These are phyloP conservation scores for Sugiyamaella japonica DNA, from an alignment of 1,139 yeast genomes.

Conservation along the genomic window DNA sequence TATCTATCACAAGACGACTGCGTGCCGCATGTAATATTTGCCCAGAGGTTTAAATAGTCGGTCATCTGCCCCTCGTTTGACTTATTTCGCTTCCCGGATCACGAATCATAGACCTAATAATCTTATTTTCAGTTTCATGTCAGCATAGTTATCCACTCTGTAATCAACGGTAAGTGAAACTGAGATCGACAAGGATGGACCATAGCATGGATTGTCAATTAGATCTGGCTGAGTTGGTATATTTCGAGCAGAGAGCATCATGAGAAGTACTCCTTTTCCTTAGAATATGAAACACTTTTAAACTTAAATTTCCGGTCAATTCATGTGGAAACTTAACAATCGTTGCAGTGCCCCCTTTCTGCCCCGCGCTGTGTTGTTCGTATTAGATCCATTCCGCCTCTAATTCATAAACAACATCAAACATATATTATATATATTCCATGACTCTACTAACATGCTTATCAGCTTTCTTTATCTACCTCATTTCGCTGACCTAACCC, in stretches of 20 bases:
- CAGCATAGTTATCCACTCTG: not conserved
- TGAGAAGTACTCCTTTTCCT: no score
- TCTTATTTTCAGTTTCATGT: no score
- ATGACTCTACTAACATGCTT: not conserved
- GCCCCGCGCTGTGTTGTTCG: not conserved
- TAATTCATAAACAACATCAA: no score
- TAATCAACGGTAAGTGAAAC: not conserved
- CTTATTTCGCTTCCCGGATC: no score
- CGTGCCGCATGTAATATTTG: not conserved
- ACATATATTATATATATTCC: no score
- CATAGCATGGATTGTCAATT: not conserved
- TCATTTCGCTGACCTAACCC: slow-evolving; percentile 9
- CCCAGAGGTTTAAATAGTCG: no score
- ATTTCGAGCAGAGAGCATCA: no score
- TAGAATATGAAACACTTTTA: no score
- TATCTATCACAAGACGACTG: slow-evolving; percentile 9
- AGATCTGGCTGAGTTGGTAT: not conserved
- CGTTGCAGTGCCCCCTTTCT: not conserved
- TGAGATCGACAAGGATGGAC: not conserved
- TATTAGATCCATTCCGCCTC: not conserved
- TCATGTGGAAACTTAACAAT: not conserved
- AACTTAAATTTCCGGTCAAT: not conserved
- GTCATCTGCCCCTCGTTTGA: no score
- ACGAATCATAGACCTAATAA: no score
- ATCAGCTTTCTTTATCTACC: not conserved